Evolutionary conservation across 129 eudicot species (phyloP), one percentile per base, ranked within the genome.

Genomic region (Lactuca saligna): DNA sequence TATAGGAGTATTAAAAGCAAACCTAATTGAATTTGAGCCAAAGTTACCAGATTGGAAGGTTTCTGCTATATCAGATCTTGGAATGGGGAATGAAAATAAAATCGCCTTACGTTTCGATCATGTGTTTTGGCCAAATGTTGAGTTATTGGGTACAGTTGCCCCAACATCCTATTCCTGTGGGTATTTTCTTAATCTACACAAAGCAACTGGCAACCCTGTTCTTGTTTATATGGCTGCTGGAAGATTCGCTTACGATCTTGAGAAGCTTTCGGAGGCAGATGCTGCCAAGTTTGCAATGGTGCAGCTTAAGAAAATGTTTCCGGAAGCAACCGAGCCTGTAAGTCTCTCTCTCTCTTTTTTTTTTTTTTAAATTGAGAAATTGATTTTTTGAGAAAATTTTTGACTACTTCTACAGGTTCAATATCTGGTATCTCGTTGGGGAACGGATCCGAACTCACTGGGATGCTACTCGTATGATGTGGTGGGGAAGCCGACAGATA

Each of bases 201-300:
- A 93, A 79, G 99, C 97, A 63, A 93, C 91, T 4, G 99, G 99
- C 3, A 78, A 93, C 49, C 99, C 99, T 10, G 95, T 93, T 8
- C 97, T 93, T 31, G 99, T 93, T 34, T 93, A 89, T 68, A 93
- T 93, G 99, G 95, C 95, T 49, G 99, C 99, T 58, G 99, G 99
- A 57, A 86, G 87, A 76, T 88, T 83, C 73, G 99, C 99, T 49
- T 73, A 81, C 72, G 95, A 87, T 80, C 88, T 89, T 17, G 99
- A 93, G 84, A 85, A 89, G 71, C 84, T 89, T 3, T 85, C 99
- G 0, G 91, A 93, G 15, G 93, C 87, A 72, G 84, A 85, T 4
- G 90, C 93, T 46, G 92, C 85, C 6, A 68, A 79, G 53, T 89
- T 87, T 80, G 97, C 85, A 9, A 93, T 93, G 99, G 33, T 65